Evolutionary conservation across 1,139 yeast species (phyloP).

Genomic region (Taphrina confusa): DNA sequence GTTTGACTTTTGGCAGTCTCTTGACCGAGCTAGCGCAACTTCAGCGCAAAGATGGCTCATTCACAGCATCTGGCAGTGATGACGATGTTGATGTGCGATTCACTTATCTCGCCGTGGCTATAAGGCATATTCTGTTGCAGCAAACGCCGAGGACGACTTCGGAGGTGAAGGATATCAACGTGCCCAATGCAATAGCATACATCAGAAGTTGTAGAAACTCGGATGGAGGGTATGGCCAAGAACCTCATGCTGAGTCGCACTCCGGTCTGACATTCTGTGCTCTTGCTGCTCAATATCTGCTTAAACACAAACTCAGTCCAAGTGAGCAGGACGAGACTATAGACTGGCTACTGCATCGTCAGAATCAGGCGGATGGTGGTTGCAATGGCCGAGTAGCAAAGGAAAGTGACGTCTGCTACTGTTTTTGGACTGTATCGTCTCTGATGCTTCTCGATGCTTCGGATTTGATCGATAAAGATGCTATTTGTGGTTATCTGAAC

Average conservation of each 20-base stretch:
- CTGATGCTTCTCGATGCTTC: conserved; percentile 50
- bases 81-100: conserved; percentile 75
- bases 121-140: conserved; percentile 57
- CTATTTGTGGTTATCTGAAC: conserved; percentile 53
- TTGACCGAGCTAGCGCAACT: conserved; percentile 55
- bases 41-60: conserved; percentile 37
- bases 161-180: conserved; percentile 51
- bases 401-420: conserved; percentile 84
- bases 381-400: conserved; percentile 88
- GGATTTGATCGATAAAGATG: conserved; percentile 49
- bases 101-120: conserved; percentile 71
- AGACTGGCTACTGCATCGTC: conserved; percentile 62
- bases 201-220: conserved; percentile 52
- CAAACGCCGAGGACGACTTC: conserved; percentile 44
- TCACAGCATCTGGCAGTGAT: conserved; percentile 47
- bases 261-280: conserved; percentile 90
- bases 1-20: conserved; percentile 41
- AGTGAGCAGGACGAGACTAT: conserved; percentile 48
- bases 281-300: conserved; percentile 60
- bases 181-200: conserved; percentile 49
- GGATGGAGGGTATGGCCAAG: conserved; percentile 70
- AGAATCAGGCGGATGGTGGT: conserved; percentile 49
- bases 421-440: conserved; percentile 81
- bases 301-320: conserved; percentile 43
- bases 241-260: conserved; percentile 66